Base-by-base conservation (phyloP, 805 yeast genomes). In the Lachancea kluyveri region DNA sequence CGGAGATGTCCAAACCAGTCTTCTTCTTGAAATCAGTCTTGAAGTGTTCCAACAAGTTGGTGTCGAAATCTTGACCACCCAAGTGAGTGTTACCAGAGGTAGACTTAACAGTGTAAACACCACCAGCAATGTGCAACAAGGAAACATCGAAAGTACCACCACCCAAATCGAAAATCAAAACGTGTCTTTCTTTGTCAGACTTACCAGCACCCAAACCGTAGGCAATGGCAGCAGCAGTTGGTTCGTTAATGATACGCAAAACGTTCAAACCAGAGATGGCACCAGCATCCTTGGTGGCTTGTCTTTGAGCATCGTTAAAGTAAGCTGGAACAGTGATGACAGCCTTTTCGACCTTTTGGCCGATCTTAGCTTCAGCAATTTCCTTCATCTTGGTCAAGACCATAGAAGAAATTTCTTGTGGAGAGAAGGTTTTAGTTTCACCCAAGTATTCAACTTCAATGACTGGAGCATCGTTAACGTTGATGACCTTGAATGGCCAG, bases 121-220 rank as follows among this genome's bases (percentile, higher is more conserved):
- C 96, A 60, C 87, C 96, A 60, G 86, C 94, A 59, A 87, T 84
- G 62, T 88, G 78, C 62, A 87, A 74, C 45, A 87, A 74, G 31
- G 96, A 88, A 36, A 87, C 96, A 83, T 87, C 96, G 72, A 87
- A 87, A 62, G 96, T 87, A 78, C 96, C 96, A 72, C 96, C 96
- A 77, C 96, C 96, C 63, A 87, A 78, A 68, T 87, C 96, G 72
- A 86, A 87, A 62, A 87, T 84, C 59, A 87, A 72, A 43, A 87
- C 90, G 66, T 86, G 85, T 65, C 80, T 79, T 70, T 87, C 95
- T 46, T 73, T 74, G 42, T 75, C 79, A 46, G 80, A 72, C 57
- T 71, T 79, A 66, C 85, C 86, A 54, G 87, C 86, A 77, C 90
- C 95, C 54, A 88, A 76, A 77, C 97, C 97, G 77, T 88, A 88